Evolutionary conservation across 148 eudicot genomes (phyloP), one percentile per base, ranked within the genome.

Genomic region (Vaccinium macrocarpon): DNA sequence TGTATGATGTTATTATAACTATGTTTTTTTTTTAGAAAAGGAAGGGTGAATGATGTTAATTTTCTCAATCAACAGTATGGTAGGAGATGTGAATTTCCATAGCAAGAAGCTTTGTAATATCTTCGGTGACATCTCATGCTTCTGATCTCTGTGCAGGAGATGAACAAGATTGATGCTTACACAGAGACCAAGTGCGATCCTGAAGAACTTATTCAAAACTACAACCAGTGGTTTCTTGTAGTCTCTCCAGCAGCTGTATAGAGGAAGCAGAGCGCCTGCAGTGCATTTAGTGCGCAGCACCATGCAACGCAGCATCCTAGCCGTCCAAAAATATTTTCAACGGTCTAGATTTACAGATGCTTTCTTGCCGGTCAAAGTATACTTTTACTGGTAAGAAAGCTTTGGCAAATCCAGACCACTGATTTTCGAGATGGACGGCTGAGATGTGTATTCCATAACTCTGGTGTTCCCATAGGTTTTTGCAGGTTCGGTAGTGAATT

Each of bases 111-210:
- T 27, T 27, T 13, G 13, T 27, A 12, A 11, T 27, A 1, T 14
- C 16, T 27, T 13, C 2, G 18, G 14, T 68, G 38, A 68, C 73
- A 68, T 68, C 38, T 29, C 38, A 2, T 27, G 27, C 73, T 68
- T 35, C 73, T 68, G 42, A 27, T 68, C 6, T 68, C 57, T 12
- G 42, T 84, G 84, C 88, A 93, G 97, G 97, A 91, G 83, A 19
- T 92, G 49, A 89, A 93, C 92, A 90, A 93, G 86, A 78, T 93
- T 73, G 96, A 91, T 61, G 94, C 92, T 51, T 93, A 92, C 84
- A 91, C 85, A 76, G 84, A 55, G 0, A 85, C 86, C 18, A 80
- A 73, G 64, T 12, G 12, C 1, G 83, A 80, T 57, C 86, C 83
- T 4, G 27, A 85, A 27, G 52, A 19, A 35, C 71, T 80, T 48